Evolutionary conservation across 2,329 filamentous ascomycete species (phyloP).

Genomic region (Fusarium papillatum): DNA sequence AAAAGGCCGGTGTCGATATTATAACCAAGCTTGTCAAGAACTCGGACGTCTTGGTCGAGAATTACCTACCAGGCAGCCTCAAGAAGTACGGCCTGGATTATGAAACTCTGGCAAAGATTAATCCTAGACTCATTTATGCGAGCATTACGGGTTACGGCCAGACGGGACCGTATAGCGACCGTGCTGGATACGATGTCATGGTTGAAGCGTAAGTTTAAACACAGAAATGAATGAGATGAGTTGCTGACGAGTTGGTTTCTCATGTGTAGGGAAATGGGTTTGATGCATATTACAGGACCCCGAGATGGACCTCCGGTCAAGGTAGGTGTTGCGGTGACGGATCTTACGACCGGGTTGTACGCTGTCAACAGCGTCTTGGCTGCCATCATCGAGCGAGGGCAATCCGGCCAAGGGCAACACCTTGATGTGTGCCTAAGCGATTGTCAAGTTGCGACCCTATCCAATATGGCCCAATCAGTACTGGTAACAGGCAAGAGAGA

Average conservation of each 20-base stretch:
- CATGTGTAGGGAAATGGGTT: conserved; percentile 77
- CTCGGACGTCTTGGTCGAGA: conserved; percentile 94
- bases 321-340: conserved; percentile 95
- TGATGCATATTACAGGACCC: conserved; percentile 97
- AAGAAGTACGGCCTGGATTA: conserved; percentile 96
- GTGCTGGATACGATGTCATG: conserved; percentile 98
- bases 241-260: neutral
- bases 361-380: conserved; percentile 96
- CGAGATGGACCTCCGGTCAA: conserved; percentile 93
- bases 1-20: conserved; percentile 85
- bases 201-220: conserved; percentile 76
- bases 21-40: conserved; percentile 85
- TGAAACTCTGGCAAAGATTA: conserved; percentile 80
- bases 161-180: conserved; percentile 86
- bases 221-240: neutral
- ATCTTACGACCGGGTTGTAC: conserved; percentile 94
- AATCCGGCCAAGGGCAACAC: conserved; percentile 86
- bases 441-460: conserved; percentile 93
- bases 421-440: conserved; percentile 92
- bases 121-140: conserved; percentile 89
- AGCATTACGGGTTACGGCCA: conserved; percentile 98
- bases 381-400: conserved; percentile 79
- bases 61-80: conserved; percentile 92
- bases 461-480: conserved; percentile 93
- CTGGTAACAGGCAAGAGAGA: conserved; percentile 90